Evolutionary conservation across 805 yeast species (phyloP), one percentile per base, ranked within the genome.

Genomic region (Starmera pachycereana): DNA sequence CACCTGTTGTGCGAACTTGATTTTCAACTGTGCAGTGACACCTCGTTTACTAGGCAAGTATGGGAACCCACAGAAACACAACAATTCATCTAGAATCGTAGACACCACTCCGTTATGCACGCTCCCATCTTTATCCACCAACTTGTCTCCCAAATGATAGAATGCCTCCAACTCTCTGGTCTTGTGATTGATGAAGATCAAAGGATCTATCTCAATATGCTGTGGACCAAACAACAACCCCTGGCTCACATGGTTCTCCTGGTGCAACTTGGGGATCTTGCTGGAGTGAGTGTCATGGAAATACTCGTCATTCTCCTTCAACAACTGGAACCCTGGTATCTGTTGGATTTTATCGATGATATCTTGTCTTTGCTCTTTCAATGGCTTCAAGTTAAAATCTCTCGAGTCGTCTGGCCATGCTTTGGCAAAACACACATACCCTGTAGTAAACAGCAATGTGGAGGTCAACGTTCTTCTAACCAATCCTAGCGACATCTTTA

Each of bases 21-120:
- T 66, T 3, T 71, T 61, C 34, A 90, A 64, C 38, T 69, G 71
- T 0, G 96, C 98, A 0, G 98, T 90, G 19, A 92, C 96, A 12
- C 97, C 98, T 38, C 81, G 69, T 41, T 77, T 72, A 42, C 78
- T 76, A 1, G 97, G 97, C 11, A 90, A 65, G 25, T 71, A 63
- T 4, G 86, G 77, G 56, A 88, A 90, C 12, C 96, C 97, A 52
- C 95, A 83, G 35, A 77, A 69, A 52, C 96, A 86, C 27, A 90
- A 62, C 0, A 82, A 81, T 56, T 89, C 97, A 60, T 90, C 97
- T 39, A 90, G 47, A 12, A 90, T 57, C 2, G 95, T 78, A 2
- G 94, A 72, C 6, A 85, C 60, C 4, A 89, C 68, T 4, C 97
- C 96, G 50, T 83, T 81, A 55, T 87, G 95, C 14, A 90, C 73